Conservation (phyloP, 768 basidiomycete species). For the Suillus luteus region DNA sequence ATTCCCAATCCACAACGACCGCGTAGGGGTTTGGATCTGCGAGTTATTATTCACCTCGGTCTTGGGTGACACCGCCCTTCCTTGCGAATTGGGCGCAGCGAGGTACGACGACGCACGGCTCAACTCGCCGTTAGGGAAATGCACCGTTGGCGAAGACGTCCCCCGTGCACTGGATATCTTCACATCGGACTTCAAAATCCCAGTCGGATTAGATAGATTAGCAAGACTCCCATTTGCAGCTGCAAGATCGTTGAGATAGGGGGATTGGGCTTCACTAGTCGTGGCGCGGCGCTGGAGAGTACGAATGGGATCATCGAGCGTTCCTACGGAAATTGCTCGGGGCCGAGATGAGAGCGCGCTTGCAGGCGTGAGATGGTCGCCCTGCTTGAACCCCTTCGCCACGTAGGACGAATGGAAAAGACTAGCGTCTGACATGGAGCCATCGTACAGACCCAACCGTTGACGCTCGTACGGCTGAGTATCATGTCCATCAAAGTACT, state of each 20-base stretch:
- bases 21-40: constrained; percentile 90
- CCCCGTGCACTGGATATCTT: constrained; percentile 50
- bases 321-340: constrained; percentile 87
- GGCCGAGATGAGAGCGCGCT: constrained; percentile 53
- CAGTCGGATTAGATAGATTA: constrained; percentile 31
- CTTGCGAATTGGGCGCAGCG: constrained; percentile 65
- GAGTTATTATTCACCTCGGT: constrained; percentile 61
- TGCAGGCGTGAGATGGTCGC: constrained; percentile 63
- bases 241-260: constrained; percentile 60
- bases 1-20: constrained; percentile 98
- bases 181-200: constrained; percentile 60
- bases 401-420: constrained; percentile 62
- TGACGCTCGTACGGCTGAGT: constrained; percentile 48
- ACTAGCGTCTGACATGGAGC: constrained; percentile 49
- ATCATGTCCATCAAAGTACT: constrained; percentile 68
- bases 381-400: constrained; percentile 70
- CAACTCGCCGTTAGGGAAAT: constrained; percentile 68
- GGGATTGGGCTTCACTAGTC: constrained; percentile 53
- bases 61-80: constrained; percentile 83
- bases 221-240: constrained; percentile 35
- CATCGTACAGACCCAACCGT: constrained; percentile 64
- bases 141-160: constrained; percentile 52
- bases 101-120: constrained; percentile 68
- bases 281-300: constrained; percentile 65
- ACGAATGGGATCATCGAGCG: constrained; percentile 78